Percentiles rank a stretch among this genome's conserved stretches.
Conservation (phyloP, 2,329 filamentous ascomycete genomes). For the Arachnomyces sp. region DNA sequence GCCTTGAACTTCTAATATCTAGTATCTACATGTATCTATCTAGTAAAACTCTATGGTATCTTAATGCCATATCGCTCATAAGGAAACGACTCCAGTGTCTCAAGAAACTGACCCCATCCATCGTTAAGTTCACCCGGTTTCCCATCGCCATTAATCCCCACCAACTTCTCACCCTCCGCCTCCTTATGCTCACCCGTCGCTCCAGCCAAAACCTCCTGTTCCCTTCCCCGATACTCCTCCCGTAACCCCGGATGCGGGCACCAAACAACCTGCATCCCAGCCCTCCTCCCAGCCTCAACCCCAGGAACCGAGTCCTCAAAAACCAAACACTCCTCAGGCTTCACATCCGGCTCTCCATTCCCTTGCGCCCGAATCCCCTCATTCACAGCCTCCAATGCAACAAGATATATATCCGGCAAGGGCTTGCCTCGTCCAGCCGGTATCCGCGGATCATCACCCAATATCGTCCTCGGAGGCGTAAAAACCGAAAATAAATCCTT, state of each 20-base stretch:
- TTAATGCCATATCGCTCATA: constrained; percentile 54
- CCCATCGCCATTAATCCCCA: constrained; percentile 36
- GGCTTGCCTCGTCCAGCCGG: constrained; percentile 79
- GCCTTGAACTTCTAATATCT: too few species aligned
- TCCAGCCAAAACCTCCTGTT: constrained; percentile 77
- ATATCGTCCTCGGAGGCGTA: constrained; percentile 60
- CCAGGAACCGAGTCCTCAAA: constrained; percentile 95
- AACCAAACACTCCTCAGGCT: constrained; percentile 81
- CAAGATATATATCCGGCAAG: constrained; percentile 84
- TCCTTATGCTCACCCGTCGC: constrained; percentile 63
- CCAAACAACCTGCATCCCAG: constrained; percentile 94
- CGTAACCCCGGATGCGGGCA: constrained; percentile 74
- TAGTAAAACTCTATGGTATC: constrained; percentile 6
- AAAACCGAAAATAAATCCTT: constrained; percentile 52
- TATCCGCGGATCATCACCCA: constrained; percentile 81
- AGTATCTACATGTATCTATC: too few species aligned
- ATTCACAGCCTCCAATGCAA: constrained; percentile 82
- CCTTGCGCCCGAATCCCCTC: constrained; percentile 53
- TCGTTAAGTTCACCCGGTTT: constrained; percentile 50
- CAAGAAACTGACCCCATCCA: constrained; percentile 50
- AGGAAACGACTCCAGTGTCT: constrained; percentile 52
- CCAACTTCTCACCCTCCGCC: constrained; percentile 32
- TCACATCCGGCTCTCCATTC: constrained; percentile 54
- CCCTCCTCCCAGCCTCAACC: constrained; percentile 80
- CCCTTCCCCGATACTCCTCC: constrained; percentile 66